phyloP scores from a whole-genome alignment of 345 rosid species.

The Erodium maritimum region DNA sequence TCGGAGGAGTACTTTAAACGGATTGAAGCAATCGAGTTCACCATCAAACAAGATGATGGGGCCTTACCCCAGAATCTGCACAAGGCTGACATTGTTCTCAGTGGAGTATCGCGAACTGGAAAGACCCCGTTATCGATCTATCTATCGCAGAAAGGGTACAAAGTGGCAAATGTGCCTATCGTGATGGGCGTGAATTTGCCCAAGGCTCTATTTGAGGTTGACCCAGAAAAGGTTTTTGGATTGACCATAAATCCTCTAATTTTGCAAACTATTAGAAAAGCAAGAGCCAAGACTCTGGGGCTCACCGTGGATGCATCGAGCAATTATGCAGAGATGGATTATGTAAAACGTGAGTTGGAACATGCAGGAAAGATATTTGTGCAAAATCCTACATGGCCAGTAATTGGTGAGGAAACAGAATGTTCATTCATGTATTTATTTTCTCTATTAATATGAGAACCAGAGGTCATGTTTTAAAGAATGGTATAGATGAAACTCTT shows the following conservation, averaged over 20 bases:
- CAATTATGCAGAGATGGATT: constrained; percentile 66
- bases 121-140: constrained; percentile 80
- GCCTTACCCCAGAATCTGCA: constrained; percentile 60
- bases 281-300: constrained; percentile 66
- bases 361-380: constrained; percentile 51
- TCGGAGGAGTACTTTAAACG: constrained; percentile 56
- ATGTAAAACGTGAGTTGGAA: constrained; percentile 57
- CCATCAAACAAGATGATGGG: constrained; percentile 85
- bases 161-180: constrained; percentile 78
- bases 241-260: constrained; percentile 61
- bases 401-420: constrained; percentile 38
- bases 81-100: constrained; percentile 60
- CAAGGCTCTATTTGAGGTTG: constrained; percentile 45
- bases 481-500: too few relatives aligned
- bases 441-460: too few relatives aligned
- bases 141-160: constrained; percentile 73
- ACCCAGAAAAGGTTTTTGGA: constrained; percentile 62
- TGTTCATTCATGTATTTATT: neutral
- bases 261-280: constrained; percentile 58
- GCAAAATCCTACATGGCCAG: constrained; percentile 78
- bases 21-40: constrained; percentile 79
- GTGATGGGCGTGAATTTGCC: constrained; percentile 66
- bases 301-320: constrained; percentile 36
- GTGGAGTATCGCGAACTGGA: constrained; percentile 77
- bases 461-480: too few relatives aligned